Percentiles rank a stretch among this genome's conserved stretches.
Evolutionary conservation across 352 stramenopile species (phyloP).

Genomic region (Paralagenidium karlingii): DNA sequence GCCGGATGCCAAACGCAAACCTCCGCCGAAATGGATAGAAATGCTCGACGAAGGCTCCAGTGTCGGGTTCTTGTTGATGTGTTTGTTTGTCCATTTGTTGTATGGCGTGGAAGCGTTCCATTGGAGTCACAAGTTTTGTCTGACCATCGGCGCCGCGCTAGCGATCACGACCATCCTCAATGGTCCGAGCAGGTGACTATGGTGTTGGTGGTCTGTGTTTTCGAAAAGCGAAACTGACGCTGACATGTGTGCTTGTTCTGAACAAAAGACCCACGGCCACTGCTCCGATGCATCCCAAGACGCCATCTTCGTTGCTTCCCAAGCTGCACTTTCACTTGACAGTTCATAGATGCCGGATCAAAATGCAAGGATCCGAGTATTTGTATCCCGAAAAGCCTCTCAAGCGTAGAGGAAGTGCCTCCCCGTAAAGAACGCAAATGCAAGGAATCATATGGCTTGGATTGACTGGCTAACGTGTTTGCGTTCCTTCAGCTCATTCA

Average conservation of each 20-base stretch:
- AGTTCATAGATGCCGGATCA: constrained; percentile 54
- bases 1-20: constrained; percentile 11
- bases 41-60: constrained; percentile 66
- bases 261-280: constrained; percentile 14
- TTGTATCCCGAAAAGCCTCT: constrained; percentile 43
- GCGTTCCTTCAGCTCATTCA: too few species aligned
- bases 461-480: too few species aligned
- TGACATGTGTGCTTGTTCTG: neutral
- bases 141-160: constrained; percentile 62
- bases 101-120: constrained; percentile 77
- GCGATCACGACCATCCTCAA: constrained; percentile 77
- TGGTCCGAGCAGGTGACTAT: constrained; percentile 25
- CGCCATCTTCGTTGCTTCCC: constrained; percentile 38
- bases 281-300: constrained; percentile 28
- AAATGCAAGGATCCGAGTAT: constrained; percentile 62
- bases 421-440: too few species aligned
- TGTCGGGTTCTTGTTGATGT: constrained; percentile 73
- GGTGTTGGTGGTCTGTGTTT: too few species aligned
- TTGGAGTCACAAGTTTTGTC: constrained; percentile 77
- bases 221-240: neutral
- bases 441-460: too few species aligned
- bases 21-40: constrained; percentile 50
- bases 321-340: constrained; percentile 70
- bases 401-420: too few species aligned
- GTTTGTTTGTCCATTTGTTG: constrained; percentile 68